phyloP scores from a whole-genome alignment of 1,139 yeast species.

The Wickerhamomyces sp. region DNA sequence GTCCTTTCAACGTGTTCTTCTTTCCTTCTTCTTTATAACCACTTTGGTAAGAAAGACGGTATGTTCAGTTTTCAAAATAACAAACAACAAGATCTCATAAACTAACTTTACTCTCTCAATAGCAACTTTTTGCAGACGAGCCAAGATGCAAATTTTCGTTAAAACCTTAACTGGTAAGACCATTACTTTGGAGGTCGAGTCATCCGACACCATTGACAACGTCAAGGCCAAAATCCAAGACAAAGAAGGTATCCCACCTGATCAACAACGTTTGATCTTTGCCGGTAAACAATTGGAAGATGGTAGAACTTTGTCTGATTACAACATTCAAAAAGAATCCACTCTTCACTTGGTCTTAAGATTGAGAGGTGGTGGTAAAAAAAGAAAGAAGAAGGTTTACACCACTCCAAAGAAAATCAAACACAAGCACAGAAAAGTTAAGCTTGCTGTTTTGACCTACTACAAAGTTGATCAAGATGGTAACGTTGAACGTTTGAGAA shows the following conservation, averaged over 20 bases:
- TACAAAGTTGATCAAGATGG: constrained; percentile 99
- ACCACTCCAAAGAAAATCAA: constrained; percentile 99
- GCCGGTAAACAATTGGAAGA: constrained; percentile 99
- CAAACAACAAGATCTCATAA: too few species aligned
- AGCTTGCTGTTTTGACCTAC: constrained; percentile 98
- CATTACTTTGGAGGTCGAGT: constrained; percentile 97
- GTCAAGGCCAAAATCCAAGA: constrained; percentile 99
- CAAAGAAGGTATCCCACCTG: constrained; percentile 99
- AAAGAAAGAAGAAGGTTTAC: constrained; percentile 99
- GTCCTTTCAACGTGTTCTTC: too few species aligned
- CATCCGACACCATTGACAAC: constrained; percentile 98
- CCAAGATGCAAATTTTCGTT: constrained; percentile 95
- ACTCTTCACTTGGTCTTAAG: constrained; percentile 96
- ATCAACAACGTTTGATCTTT: constrained; percentile 98
- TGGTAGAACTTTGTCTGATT: constrained; percentile 97
- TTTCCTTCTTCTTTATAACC: constrained; percentile 6
- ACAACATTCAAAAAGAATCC: constrained; percentile 99
- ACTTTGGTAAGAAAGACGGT: constrained; percentile 27
- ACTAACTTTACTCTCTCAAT: background rate
- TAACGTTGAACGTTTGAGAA: constrained; percentile 97
- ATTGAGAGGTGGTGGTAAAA: constrained; percentile 99
- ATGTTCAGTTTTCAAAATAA: background rate
- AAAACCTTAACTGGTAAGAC: constrained; percentile 99
- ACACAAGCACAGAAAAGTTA: constrained; percentile 99
- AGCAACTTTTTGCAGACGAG: constrained; percentile 34